Evolutionary conservation across 1,139 yeast genomes (phyloP).

Genomic region (Sugiyamaella paludigena): DNA sequence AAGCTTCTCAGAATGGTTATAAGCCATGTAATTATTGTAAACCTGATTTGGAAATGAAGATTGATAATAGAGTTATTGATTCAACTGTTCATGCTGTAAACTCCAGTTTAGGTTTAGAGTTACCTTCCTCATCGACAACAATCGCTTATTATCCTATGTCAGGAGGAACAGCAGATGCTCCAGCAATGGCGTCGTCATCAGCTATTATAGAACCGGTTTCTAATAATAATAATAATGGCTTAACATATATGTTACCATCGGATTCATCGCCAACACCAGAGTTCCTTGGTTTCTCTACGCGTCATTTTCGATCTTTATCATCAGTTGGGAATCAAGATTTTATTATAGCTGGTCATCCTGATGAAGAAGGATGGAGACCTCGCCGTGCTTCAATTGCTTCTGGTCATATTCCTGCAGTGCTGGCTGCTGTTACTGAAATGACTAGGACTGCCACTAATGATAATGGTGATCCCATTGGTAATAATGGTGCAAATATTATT

Average conservation of each 20-base stretch:
- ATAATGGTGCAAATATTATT: neutral
- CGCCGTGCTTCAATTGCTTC: slow-evolving; percentile 34
- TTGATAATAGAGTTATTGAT: slow-evolving; percentile 54
- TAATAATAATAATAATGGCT: neutral
- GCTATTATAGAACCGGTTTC: neutral
- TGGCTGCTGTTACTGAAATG: slow-evolving; percentile 29
- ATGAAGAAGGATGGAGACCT: slow-evolving; percentile 27
- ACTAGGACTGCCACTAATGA: slow-evolving; percentile 8
- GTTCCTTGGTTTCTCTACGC: slow-evolving; percentile 4
- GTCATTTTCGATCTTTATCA: slow-evolving; percentile 26
- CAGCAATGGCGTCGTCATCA: neutral
- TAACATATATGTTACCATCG: neutral
- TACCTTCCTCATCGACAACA: slow-evolving; percentile 31
- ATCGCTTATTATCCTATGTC: neutral
- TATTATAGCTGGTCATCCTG: slow-evolving; percentile 10
- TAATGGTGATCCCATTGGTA: neutral
- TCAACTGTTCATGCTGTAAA: slow-evolving; percentile 60
- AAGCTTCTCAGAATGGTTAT: slow-evolving; percentile 49
- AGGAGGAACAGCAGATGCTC: neutral
- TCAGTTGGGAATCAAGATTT: slow-evolving; percentile 19
- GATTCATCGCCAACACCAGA: slow-evolving; percentile 3
- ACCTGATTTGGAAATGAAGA: slow-evolving; percentile 32
- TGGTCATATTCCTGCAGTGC: slow-evolving; percentile 32
- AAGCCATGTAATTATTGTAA: slow-evolving; percentile 55
- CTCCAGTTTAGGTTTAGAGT: slow-evolving; percentile 54